Evolutionary conservation across 202 grass and related monocot species (phyloP).

Genomic region (Dendrocalamus latiflorus): DNA sequence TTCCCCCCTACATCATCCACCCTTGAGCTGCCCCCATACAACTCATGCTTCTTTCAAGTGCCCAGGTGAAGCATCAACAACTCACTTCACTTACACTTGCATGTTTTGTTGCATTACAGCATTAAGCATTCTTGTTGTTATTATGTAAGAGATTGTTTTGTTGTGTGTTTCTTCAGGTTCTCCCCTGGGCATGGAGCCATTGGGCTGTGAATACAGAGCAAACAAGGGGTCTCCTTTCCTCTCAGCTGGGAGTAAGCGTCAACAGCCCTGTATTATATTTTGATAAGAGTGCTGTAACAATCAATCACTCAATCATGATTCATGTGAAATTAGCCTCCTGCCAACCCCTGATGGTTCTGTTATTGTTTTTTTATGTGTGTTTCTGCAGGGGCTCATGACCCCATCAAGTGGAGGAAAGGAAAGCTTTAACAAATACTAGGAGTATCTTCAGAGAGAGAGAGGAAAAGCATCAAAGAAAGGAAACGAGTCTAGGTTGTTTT

Average conservation of each 20-base stretch:
- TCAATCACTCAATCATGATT: conserved; percentile 13
- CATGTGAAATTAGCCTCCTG: not conserved
- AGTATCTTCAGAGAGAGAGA: conserved; percentile 23
- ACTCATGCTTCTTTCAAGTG: conserved; percentile 76
- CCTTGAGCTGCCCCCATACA: conserved; percentile 56
- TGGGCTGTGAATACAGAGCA: conserved; percentile 59
- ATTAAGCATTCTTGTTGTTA: too few relatives aligned
- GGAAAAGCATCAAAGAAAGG: not conserved
- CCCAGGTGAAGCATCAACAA: conserved; percentile 47
- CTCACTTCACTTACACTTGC: not conserved
- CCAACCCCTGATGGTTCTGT: conserved; percentile 1
- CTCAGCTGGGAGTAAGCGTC: conserved; percentile 26
- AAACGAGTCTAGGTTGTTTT: conserved; percentile 34
- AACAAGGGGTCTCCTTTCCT: not conserved
- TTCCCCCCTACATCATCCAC: conserved; percentile 43
- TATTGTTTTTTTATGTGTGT: not conserved
- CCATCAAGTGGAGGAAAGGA: conserved; percentile 14
- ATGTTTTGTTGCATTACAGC: not conserved
- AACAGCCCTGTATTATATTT: not conserved
- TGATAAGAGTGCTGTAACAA: not conserved
- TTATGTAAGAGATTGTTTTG: too few relatives aligned
- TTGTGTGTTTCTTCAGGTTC: conserved; percentile 37
- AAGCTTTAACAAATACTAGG: conserved; percentile 34
- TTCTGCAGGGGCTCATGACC: conserved; percentile 24
- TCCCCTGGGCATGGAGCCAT: conserved; percentile 65